Conservation (phyloP, 768 basidiomycete genomes). For the Panus rudis region DNA sequence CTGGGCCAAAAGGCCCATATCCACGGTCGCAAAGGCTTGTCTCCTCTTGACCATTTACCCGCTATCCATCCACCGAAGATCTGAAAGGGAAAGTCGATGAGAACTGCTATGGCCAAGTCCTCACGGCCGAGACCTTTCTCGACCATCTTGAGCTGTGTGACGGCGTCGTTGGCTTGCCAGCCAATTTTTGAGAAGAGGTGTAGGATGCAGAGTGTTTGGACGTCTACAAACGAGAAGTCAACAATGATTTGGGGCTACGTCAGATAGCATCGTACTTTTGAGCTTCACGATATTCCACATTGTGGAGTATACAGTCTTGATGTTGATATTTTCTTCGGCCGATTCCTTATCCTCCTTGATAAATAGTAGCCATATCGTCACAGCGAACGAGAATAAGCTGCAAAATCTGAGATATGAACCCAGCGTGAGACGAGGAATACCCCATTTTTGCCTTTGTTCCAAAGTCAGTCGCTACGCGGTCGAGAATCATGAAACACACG, state of each 20-base stretch:
- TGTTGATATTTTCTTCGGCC: slow-evolving; percentile 79
- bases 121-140: slow-evolving; percentile 96
- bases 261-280: slow-evolving; percentile 53
- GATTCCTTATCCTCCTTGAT: slow-evolving; percentile 86
- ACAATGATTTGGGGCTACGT: neutral
- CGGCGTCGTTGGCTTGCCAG: slow-evolving; percentile 90
- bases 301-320: slow-evolving; percentile 83
- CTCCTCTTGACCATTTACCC: slow-evolving; percentile 83
- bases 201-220: slow-evolving; percentile 79
- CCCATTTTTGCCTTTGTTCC: slow-evolving; percentile 60
- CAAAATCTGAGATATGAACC: slow-evolving; percentile 83
- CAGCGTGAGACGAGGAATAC: slow-evolving; percentile 64
- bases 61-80: slow-evolving; percentile 92
- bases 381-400: slow-evolving; percentile 68
- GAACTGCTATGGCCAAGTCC: slow-evolving; percentile 90
- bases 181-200: slow-evolving; percentile 93
- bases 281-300: slow-evolving; percentile 94
- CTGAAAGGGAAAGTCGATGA: slow-evolving; percentile 98
- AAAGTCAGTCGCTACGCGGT: neutral
- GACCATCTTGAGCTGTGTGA: slow-evolving; percentile 86
- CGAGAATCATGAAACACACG: slow-evolving; percentile 16
- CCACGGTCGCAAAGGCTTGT: slow-evolving; percentile 80
- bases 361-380: slow-evolving; percentile 89
- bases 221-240: slow-evolving; percentile 49
- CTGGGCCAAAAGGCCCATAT: slow-evolving; percentile 87